Base-by-base conservation (phyloP, 257 asterid species). In the Solanum ahanhuiri region DNA sequence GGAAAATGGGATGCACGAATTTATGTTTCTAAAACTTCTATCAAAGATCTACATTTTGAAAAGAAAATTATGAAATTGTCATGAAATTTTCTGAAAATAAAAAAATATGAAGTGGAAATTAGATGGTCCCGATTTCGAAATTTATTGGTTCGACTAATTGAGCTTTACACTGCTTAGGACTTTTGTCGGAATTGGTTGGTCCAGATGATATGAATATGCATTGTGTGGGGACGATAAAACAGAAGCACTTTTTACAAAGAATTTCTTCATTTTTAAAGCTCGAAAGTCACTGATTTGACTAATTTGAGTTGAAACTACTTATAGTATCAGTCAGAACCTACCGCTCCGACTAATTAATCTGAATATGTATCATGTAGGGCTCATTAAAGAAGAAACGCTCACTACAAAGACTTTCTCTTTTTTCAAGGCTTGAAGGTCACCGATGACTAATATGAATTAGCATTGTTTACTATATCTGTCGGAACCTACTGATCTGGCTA, bases 1-100 rank as follows among this genome's bases (percentile, higher is more conserved):
- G 51, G 81, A 79, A 86, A 90, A 90, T 89, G 96, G 95, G 91
- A 81, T 66, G 95, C 98, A 93, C 94, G 93, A 93, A 90, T 83
- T 69, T 82, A 87, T 83, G 85, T 64, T 64, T 66, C 64, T 58
- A 83, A 9, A 12, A 85, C 43, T 45, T 69, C 11, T 28, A 20
- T 17, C 66, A 81, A 81, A 81, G 25, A 81, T 81, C 66, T 2
- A 76, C 10, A 79, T 15, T 79, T 79, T 79, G 17, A 79, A 45
- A 30, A 11, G 25, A 34, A 28, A 37, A 75, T 22, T 73, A 35
- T 22, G 81, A 34, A 69, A 71, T 33, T 69, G 22, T 31, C 39
- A 30, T 69, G 76, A 30, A 12, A 12, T 12, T 69, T 17, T 70
- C 12, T 70, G 4, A 33, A 71, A 17, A 71, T 7, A 34, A 72